Evolutionary conservation across 2,329 filamentous ascomycete species (phyloP).

Genomic region (Fusarium citri): DNA sequence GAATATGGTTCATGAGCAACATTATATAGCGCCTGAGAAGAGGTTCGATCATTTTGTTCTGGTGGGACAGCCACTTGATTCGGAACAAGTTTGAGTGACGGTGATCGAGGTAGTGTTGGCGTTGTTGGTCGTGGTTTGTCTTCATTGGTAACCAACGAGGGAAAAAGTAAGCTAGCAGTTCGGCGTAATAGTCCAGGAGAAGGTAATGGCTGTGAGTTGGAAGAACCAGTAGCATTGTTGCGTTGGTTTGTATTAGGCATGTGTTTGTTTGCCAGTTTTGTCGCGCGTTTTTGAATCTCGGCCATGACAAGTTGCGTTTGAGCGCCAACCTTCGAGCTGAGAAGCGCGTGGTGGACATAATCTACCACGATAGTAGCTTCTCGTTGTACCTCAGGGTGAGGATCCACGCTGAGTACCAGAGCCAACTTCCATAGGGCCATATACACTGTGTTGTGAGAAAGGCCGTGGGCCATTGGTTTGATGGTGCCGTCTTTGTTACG

Average conservation of each 20-base stretch:
- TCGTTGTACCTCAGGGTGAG: slow-evolving; percentile 90
- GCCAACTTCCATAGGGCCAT: slow-evolving; percentile 95
- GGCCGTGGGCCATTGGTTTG: slow-evolving; percentile 66
- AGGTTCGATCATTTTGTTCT: slow-evolving; percentile 75
- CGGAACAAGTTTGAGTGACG: slow-evolving; percentile 53
- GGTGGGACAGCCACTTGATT: slow-evolving; percentile 67
- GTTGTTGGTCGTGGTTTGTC: slow-evolving; percentile 54
- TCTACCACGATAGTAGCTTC: slow-evolving; percentile 89
- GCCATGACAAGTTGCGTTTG: slow-evolving; percentile 79
- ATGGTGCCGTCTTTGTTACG: slow-evolving; percentile 68
- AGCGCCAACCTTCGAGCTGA: slow-evolving; percentile 79
- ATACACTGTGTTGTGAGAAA: slow-evolving; percentile 90
- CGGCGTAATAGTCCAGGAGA: slow-evolving; percentile 71
- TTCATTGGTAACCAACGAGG: slow-evolving; percentile 65
- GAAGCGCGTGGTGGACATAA: slow-evolving; percentile 80
- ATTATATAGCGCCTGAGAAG: slow-evolving; percentile 76
- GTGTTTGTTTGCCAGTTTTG: slow-evolving; percentile 60
- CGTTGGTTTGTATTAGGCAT: slow-evolving; percentile 58
- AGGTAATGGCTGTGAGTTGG: slow-evolving; percentile 58
- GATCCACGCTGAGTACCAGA: slow-evolving; percentile 90
- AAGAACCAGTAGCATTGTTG: slow-evolving; percentile 54
- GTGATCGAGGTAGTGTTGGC: slow-evolving; percentile 46
- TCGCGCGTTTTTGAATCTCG: slow-evolving; percentile 71
- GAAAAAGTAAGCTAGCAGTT: slow-evolving; percentile 73
- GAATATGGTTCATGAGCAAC: slow-evolving; percentile 83